Base-by-base conservation (phyloP, 2,329 filamentous ascomycete genomes). In the Didymella pomorum region DNA sequence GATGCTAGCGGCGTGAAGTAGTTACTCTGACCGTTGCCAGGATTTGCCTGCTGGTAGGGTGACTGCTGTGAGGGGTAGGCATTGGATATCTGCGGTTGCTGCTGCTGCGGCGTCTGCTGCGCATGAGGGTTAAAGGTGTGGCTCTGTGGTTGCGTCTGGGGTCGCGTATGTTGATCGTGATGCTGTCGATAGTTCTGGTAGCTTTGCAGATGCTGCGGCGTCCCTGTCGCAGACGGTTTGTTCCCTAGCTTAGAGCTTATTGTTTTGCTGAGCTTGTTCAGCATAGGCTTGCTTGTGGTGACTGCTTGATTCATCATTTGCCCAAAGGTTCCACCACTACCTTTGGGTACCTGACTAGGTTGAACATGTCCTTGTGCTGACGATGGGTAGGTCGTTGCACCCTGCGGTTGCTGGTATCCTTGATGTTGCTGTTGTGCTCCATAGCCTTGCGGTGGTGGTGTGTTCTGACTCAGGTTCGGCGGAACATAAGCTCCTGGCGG, bases 271-370 rank as follows among this genome's bases (percentile, higher is more conserved):
- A 76, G 48, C 58, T 76, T 76, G 55, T 75, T 70, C 49, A 75
- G 29, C 68, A 76, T 72, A 1, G 74, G 74, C 60, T 75, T 76
- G n/a, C 71, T 65, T 0, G 68, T 74, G 2, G 71, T 73, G 9
- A 76, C 71, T 2, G 73, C 74, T 55, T 76, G 73, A 29, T 76
- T 72, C 61, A 76, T 63, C 63, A 74, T 74, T 33, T 69, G 64
- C 1, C 71, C 71, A 42, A 76, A 69, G 5, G 60, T 58, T 0
- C 66, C 69, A 2, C 59, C 66, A n/a, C 57, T 44, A 23, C 61
- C 46, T 59, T 71, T 74, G 11, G 69, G 61, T 11, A 61, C 31
- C 23, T 67, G 61, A 25, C 48, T 56, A 6, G 64, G 39, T n/a
- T 52, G 50, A 18, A 61, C 62, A 62, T 66, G 51, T 9, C 51